Base-by-base conservation (phyloP, 1,284 basidiomycete species). In the Gymnopus androsaceus region DNA sequence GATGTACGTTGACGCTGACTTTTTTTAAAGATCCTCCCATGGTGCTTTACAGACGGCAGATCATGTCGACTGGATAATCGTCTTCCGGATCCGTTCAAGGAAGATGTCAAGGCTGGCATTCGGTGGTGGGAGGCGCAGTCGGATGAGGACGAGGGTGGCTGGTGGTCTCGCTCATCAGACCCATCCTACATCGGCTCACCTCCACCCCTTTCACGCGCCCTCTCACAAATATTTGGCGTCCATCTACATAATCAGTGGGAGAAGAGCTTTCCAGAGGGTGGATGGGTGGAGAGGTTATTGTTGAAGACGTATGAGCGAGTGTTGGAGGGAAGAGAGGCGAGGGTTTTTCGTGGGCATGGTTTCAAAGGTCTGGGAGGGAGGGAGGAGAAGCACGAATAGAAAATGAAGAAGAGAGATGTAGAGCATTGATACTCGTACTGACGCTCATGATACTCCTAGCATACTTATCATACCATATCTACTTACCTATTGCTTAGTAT, bases 231-330 rank as follows among this genome's bases (percentile, higher is more conserved):
- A 7, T 97, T 94, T 73, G 82, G 86, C 0, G 84, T 98, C 27
- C 94, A 95, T 74, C 68, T 98, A 62, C 95, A 97, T 70, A 96
- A 96, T 72, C 92, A 94, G 68, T 97, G 94, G 94, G 81, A 87
- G 53, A 94, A 91, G 75, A 67, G 72, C 42, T 96, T 90, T 64
- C 92, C 93, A 0, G 70, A 70, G 44, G 79, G 73, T 12, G 91
- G 94, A 0, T 94, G 94, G 93, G 82, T 97, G 0, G 84, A 92
- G 40, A 74, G 90, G 63, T 63, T 92, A 54, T 65, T 95, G 58
- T 70, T 94, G 61, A 76, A 72, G 55, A 75, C 78, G 64, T 89
- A 91, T 65, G 83, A 88, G 45, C 63, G 70, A 56, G 74, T 66
- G 58, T 58, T 81, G 64, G 54, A 40, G 40, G 48, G n/a, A n/a